These are phyloP conservation scores for Monoraphidium neglectum DNA, from an alignment of 139 green algal genomes.

Conservation along the genomic window DNA sequence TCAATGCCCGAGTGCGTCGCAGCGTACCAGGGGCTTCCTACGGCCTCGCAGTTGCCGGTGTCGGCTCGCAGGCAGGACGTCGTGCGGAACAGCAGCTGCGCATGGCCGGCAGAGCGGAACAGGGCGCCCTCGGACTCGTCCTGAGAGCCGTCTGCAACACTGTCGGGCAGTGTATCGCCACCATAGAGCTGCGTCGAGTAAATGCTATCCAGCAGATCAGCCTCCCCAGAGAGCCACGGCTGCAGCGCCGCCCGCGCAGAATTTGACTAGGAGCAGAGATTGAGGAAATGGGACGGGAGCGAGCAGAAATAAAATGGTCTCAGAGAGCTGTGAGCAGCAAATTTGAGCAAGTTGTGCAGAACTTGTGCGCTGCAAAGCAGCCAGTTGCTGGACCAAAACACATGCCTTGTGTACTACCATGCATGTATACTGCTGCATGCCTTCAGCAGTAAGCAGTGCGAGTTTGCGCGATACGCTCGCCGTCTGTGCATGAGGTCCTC, in stretches of 20 bases:
- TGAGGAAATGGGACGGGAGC: no score
- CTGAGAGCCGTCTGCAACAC: not conserved
- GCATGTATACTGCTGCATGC: no score
- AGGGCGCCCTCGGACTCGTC: constrained; percentile 3
- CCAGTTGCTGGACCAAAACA: no score
- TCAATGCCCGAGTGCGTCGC: constrained; percentile 28
- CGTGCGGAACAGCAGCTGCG: constrained; percentile 29
- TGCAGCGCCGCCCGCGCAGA: constrained; percentile 7
- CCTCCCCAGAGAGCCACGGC: constrained; percentile 21
- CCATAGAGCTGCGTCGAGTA: constrained; percentile 40
- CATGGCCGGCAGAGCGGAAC: constrained; percentile 1
- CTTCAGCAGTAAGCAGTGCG: no score
- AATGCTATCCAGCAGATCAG: constrained; percentile 23
- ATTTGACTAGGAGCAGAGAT: no score
- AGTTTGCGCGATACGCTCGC: no score
- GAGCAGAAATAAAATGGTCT: no score
- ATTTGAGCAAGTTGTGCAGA: no score
- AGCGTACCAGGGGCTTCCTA: not conserved
- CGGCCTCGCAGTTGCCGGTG: not conserved
- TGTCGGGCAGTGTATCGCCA: constrained; percentile 25
- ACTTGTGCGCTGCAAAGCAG: no score
- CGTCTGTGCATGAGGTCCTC: not conserved
- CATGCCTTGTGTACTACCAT: no score
- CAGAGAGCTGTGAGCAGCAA: no score
- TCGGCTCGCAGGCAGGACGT: not conserved